Percentiles rank a stretch among this genome's conserved stretches.
These are phyloP conservation scores for Chloranthus sessilifolius DNA, from an alignment of 164 flowering plant genomes.

Conservation along the genomic window DNA sequence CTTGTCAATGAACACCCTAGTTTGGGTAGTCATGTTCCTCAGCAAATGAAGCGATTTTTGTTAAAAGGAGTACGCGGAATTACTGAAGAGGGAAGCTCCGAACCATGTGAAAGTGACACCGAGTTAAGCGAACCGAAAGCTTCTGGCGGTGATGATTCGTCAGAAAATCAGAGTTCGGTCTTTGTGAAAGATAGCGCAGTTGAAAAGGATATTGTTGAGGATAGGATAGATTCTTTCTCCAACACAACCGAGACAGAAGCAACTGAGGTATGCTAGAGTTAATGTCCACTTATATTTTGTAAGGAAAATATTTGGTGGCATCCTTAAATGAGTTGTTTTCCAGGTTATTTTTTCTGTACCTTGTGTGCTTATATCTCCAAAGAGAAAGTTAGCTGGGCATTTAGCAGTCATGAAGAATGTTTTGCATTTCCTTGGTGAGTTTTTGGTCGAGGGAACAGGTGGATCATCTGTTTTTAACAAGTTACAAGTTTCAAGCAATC, in stretches of 20 bases:
- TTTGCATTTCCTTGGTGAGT: conserved; percentile 84
- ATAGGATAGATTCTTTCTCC: conserved; percentile 49
- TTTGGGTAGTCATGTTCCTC: conserved; percentile 60
- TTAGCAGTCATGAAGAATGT: conserved; percentile 73
- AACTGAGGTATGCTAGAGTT: conserved; percentile 71
- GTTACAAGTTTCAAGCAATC: conserved; percentile 27
- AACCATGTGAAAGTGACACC: conserved; percentile 40
- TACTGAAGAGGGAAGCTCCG: conserved; percentile 63
- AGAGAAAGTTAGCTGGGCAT: conserved; percentile 84
- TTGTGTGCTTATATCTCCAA: conserved; percentile 87
- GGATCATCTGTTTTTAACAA: conserved; percentile 75
- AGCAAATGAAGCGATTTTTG: conserved; percentile 76
- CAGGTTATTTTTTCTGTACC: conserved; percentile 79
- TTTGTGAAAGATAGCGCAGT: conserved; percentile 30
- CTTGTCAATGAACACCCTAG: conserved; percentile 40
- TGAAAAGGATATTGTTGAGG: conserved; percentile 44
- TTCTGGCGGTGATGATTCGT: conserved; percentile 27
- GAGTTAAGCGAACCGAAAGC: conserved; percentile 30
- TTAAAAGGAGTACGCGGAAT: conserved; percentile 80
- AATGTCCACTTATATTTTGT: background rate
- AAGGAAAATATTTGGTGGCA: background rate
- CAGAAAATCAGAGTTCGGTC: conserved; percentile 35
- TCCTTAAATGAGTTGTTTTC: conserved; percentile 17
- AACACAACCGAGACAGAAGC: conserved; percentile 46
- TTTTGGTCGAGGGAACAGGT: conserved; percentile 93